Evolutionary conservation across 2,329 filamentous ascomycete species (phyloP), one percentile per base, ranked within the genome.

Genomic region (Ramularia collo-cygni): DNA sequence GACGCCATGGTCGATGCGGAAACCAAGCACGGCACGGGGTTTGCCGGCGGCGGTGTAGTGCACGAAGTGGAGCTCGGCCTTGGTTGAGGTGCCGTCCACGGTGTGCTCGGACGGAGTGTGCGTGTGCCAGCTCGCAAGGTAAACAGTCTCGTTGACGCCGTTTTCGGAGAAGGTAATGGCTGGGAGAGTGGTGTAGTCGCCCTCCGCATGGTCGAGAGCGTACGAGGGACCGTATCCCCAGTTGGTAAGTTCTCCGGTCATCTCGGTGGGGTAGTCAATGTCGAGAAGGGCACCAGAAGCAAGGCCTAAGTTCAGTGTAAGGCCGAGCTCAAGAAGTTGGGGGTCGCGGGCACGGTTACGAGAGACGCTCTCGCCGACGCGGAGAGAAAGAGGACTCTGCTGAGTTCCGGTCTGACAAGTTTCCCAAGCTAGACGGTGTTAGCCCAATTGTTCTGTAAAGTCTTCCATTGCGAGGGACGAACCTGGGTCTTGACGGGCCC

Each of bases 101-200:
- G 62, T 59, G 52, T 75, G 71, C 41, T 74, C 71, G 4, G 69
- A 68, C 0, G 71, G 71, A 0, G 68, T 52, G 49, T 75, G 71
- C 35, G 72, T 67, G 57, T 74, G 71, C 69, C 69, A 74, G 33
- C 69, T 68, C 28, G 58, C 62, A 7, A 74, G 59, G 51, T 70
- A 74, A 15, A 68, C 60, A 1, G 66, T 72, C 43, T 64, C 57
- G 31, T 33, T 19, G 16, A 14, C 16, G 4, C 19, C 31, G 24
- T 28, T 14, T 48, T 69, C 64, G 37, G 71, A 67, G 52, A 65
- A 72, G 2, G 57, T 62, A 42, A 73, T 56, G 31, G 60, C 60
- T 2, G 70, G 68, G 18, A 65, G 58, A 1, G 46, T 51, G 4
- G 61, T 64, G 45, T 64, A 65, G 19, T 62, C 51, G 16, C 48